Conservation (phyloP, 2,329 filamentous ascomycete genomes). For the Ceratocystis destructans region DNA sequence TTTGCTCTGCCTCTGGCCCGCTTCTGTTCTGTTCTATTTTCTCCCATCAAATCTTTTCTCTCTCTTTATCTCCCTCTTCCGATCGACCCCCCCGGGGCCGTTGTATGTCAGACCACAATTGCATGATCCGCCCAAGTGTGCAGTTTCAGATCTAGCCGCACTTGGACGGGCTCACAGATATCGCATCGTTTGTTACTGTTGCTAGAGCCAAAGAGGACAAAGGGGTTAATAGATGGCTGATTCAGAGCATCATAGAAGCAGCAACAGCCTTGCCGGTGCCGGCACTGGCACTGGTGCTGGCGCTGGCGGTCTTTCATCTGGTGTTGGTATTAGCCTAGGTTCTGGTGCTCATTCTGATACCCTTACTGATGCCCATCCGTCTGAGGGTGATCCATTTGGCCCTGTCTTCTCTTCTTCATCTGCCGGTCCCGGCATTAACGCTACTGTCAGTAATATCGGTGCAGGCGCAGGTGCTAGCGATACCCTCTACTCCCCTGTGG, state of each 20-base stretch:
- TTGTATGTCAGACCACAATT: slow-evolving; percentile 19
- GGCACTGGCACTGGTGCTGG: background rate
- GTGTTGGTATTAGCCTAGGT: background rate
- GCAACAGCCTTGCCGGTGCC: background rate
- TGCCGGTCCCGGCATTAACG: slow-evolving; percentile 4
- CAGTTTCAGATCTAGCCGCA: slow-evolving; percentile 9
- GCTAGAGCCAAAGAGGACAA: background rate
- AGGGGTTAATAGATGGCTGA: slow-evolving; percentile 11
- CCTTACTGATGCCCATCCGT: slow-evolving; percentile 7
- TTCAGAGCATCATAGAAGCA: background rate
- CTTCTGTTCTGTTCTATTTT: too few species aligned
- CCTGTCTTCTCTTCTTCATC: background rate
- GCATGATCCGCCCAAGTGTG: slow-evolving; percentile 15
- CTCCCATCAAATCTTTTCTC: slow-evolving; percentile 12
- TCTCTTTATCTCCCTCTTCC: slow-evolving; percentile 16
- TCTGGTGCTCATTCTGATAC: background rate
- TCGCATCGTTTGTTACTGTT: background rate
- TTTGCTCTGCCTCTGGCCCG: too few species aligned
- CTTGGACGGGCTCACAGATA: background rate
- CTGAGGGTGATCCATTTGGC: background rate
- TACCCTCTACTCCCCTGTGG: slow-evolving; percentile 9
- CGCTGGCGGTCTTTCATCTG: background rate
- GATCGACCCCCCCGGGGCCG: slow-evolving; percentile 15
- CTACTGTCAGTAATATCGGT: background rate
- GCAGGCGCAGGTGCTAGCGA: background rate